Percentiles rank a stretch among this genome's conserved stretches.
These are phyloP conservation scores for Tolypocladium capitatum DNA, from an alignment of 2,329 filamentous ascomycete species.

Conservation along the genomic window DNA sequence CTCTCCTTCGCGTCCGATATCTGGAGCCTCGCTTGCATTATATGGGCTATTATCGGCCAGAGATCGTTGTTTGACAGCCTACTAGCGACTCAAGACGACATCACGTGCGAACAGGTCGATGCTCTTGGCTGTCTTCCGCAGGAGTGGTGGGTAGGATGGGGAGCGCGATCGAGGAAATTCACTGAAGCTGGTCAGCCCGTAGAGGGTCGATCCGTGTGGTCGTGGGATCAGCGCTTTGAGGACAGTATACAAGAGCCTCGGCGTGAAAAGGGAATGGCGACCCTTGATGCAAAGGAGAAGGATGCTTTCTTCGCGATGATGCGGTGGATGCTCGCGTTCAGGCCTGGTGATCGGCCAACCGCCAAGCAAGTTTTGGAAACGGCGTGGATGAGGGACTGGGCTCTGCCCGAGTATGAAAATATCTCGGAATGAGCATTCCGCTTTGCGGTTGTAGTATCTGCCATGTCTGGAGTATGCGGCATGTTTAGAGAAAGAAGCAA, in stretches of 20 bases:
- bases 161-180: no score
- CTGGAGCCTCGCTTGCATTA: conserved; percentile 1
- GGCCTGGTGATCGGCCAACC: background rate
- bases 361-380: background rate
- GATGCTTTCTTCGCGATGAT: background rate
- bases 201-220: no score
- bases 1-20: conserved; percentile 2
- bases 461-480: no score
- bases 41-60: conserved; percentile 1
- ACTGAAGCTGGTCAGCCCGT: no score
- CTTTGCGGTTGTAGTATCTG: no score
- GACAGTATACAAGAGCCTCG: background rate
- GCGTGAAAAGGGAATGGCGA: background rate
- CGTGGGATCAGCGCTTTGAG: no score
- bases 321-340: background rate
- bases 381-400: background rate
- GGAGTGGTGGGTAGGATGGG: no score
- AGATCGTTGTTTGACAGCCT: conserved; percentile 1
- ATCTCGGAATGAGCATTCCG: background rate
- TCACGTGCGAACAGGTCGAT: background rate
- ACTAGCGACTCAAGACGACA: background rate
- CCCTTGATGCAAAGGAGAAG: background rate
- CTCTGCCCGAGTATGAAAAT: background rate
- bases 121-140: no score
- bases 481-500: no score